phyloP scores from a whole-genome alignment of 2,329 filamentous ascomycete genomes.

The Exophiala alcalophila region DNA sequence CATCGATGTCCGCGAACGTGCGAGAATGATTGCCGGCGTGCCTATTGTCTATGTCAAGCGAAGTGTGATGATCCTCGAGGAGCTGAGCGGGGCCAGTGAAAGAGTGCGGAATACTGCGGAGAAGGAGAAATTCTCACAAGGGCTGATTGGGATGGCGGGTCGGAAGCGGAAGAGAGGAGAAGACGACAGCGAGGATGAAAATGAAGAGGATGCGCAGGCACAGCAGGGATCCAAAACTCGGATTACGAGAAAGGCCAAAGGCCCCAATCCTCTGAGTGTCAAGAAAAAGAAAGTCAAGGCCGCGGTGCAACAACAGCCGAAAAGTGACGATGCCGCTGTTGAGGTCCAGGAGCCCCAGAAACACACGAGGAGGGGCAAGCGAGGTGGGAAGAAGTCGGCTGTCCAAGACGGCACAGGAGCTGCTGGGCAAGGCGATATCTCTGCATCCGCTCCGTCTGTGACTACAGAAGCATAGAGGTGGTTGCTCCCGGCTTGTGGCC shows the following conservation, averaged over 20 bases:
- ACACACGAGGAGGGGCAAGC: slow-evolving; percentile 14
- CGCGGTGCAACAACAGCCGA: slow-evolving; percentile 23
- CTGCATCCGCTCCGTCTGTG: not conserved
- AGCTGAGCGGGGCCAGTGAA: slow-evolving; percentile 45
- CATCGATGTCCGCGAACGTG: slow-evolving; percentile 39
- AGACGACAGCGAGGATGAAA: slow-evolving; percentile 27
- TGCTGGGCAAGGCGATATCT: not conserved
- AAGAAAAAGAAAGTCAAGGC: slow-evolving; percentile 44
- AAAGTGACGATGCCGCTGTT: not conserved
- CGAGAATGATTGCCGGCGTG: slow-evolving; percentile 46
- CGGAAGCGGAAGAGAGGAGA: slow-evolving; percentile 38
- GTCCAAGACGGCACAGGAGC: slow-evolving; percentile 1
- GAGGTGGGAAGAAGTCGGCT: not conserved
- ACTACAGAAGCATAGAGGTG: slow-evolving; percentile 3
- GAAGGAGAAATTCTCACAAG: slow-evolving; percentile 46
- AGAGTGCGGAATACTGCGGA: slow-evolving; percentile 44
- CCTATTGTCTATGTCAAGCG: slow-evolving; percentile 52
- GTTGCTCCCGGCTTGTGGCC: not conserved
- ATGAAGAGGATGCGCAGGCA: slow-evolving; percentile 28
- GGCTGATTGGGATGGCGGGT: slow-evolving; percentile 35
- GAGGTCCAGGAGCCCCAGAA: slow-evolving; percentile 19
- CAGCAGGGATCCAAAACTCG: slow-evolving; percentile 33
- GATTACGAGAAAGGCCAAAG: slow-evolving; percentile 41
- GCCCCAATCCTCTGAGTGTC: slow-evolving; percentile 48
- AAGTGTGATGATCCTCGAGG: slow-evolving; percentile 51